Evolutionary conservation across 306 rosid genomes (phyloP).

Genomic region (Acmispon strigosus): DNA sequence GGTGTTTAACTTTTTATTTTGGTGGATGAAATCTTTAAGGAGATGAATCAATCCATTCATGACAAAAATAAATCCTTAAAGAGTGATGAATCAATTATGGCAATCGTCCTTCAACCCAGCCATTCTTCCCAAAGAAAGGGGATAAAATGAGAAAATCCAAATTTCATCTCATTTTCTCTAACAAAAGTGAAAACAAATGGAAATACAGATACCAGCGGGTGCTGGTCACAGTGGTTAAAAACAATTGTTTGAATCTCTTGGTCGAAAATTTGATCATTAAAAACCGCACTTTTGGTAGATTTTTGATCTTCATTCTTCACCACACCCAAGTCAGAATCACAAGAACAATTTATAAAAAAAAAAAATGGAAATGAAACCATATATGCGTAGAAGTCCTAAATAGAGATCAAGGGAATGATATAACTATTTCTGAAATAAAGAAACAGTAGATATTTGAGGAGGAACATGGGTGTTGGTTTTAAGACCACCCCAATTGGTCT

Average conservation of each 20-base stretch:
- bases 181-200: neutral
- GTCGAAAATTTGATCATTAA: no score
- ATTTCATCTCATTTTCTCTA: neutral
- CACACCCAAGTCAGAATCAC: no score
- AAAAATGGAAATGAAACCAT: neutral
- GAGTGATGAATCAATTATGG: neutral
- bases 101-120: neutral
- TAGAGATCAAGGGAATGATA: no score
- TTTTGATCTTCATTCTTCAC: no score
- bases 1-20: neutral
- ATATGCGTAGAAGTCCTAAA: no score
- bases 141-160: neutral
- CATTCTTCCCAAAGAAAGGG: neutral
- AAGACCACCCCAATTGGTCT: no score
- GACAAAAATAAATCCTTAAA: neutral
- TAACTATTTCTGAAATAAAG: neutral
- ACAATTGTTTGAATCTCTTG: no score
- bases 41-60: neutral
- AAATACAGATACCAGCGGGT: no score
- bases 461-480: no score
- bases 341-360: no score
- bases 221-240: no score
- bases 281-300: no score
- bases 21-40: neutral
- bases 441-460: slow-evolving; percentile 6